Evolutionary conservation across 2,329 filamentous ascomycete species (phyloP), one percentile per base, ranked within the genome.

Genomic region (Epichloe elymi): DNA sequence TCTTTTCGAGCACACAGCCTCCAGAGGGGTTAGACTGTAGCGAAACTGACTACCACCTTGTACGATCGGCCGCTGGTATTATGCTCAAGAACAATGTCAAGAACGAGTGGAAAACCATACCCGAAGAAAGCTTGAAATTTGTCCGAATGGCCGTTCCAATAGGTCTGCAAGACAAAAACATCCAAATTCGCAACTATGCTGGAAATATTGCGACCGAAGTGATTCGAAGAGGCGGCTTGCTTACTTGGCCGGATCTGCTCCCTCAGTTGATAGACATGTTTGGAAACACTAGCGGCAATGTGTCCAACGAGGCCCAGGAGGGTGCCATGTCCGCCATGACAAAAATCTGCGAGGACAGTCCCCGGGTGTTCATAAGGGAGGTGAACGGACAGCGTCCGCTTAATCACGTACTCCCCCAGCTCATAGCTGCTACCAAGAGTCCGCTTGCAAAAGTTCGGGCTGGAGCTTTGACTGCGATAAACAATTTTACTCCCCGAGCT

Each of bases 301-400:
- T 82, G 20, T 73, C 87, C 6, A 71, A 77, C 42, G 79, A 87
- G 62, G 83, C 85, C 12, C 89, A 96, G 64, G 91, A 98, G 66
- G 90, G 90, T 54, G 90, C 88, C 59, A 95, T 97, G 86, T 82
- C 86, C 46, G 90, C 93, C 46, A 75, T 98, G 67, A 74, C 85
- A 65, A 97, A 97, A 74, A 90, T 98, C 55, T 98, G 93, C 69
- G 93, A 98, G 69, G 93, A 98, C 70, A 96, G 95, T 70, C 83
- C 81, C 62, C 88, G 86, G 64, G 76, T 88, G 53, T 74, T 98
- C 50, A 88, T 95, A 68, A 83, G 84, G 60, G 88, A 95, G 56
- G 88, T 95, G 65, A 83, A 89, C 62, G 88, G 89, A 54, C 85
- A 96, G 67, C 79, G 89, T 51, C 93, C 93, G 2, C 79, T 97